phyloP scores from a whole-genome alignment of 208 protist genomes.

The Phytomonas sp. region DNA sequence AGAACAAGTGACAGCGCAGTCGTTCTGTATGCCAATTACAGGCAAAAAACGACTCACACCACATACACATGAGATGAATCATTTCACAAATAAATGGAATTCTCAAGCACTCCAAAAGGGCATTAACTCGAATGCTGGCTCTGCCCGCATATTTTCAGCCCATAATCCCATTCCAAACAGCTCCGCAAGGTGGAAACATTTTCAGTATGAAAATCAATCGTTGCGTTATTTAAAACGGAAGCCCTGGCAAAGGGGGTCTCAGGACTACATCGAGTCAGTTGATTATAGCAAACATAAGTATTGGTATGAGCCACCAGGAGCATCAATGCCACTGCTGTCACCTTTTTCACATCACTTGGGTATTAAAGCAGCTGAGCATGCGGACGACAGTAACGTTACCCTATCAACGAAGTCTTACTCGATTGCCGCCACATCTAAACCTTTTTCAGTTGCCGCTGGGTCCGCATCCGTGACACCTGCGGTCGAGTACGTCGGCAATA shows the following conservation, averaged over 20 bases:
- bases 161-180: neutral
- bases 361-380: neutral
- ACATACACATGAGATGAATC: neutral
- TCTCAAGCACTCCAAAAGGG: neutral
- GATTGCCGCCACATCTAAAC: neutral
- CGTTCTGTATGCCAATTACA: conserved; percentile 20
- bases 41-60: neutral
- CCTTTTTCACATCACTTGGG: neutral
- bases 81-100: neutral
- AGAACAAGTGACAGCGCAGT: conserved; percentile 69
- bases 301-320: neutral
- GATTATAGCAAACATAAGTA: neutral
- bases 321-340: neutral
- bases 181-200: neutral
- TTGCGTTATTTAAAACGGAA: neutral
- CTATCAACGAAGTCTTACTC: neutral
- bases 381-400: neutral
- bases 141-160: neutral
- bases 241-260: neutral
- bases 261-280: neutral
- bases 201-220: neutral
- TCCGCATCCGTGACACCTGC: neutral
- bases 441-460: neutral
- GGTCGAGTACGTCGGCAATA: conserved; percentile 15
- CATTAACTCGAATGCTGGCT: neutral